A percentile compares a stretch with the other conserved stretches of the same genome.
These are phyloP conservation scores for Heliamphora exappendiculata DNA, from an alignment of 148 eudicot genomes.

Conservation along the genomic window DNA sequence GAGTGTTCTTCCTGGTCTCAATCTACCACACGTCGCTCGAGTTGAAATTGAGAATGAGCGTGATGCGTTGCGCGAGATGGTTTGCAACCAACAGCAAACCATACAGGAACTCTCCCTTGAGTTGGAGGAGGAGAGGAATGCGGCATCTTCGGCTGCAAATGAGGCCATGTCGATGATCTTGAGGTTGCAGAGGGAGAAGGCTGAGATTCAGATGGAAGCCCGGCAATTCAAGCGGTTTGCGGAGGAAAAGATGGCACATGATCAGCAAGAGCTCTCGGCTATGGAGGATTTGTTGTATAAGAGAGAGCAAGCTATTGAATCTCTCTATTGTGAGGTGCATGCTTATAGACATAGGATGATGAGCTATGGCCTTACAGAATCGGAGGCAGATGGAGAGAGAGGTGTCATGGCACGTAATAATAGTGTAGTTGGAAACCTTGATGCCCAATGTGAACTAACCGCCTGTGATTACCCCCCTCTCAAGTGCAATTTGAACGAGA, in stretches of 20 bases:
- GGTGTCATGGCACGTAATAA: constrained; percentile 31
- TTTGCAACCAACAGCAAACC: constrained; percentile 58
- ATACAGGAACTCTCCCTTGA: constrained; percentile 64
- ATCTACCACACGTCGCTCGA: constrained; percentile 49
- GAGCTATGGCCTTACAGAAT: constrained; percentile 72
- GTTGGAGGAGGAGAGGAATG: constrained; percentile 92
- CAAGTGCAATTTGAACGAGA: constrained; percentile 50
- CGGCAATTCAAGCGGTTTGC: constrained; percentile 67
- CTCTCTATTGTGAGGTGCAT: constrained; percentile 64
- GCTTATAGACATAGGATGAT: constrained; percentile 67
- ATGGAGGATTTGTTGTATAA: constrained; percentile 61
- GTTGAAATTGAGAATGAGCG: constrained; percentile 80
- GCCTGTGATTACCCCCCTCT: constrained; percentile 66
- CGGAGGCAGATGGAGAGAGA: constrained; percentile 63
- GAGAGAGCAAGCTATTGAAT: constrained; percentile 57
- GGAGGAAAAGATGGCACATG: constrained; percentile 65
- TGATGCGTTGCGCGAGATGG: constrained; percentile 61
- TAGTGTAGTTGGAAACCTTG: constrained; percentile 34
- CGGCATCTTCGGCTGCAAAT: constrained; percentile 83
- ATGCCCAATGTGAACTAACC: constrained; percentile 34
- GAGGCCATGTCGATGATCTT: constrained; percentile 99
- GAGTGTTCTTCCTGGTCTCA: constrained; percentile 53
- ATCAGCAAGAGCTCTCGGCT: constrained; percentile 48
- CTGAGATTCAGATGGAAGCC: constrained; percentile 68
- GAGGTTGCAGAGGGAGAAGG: constrained; percentile 91